A percentile compares a stretch with the other conserved stretches of the same genome.
These are phyloP conservation scores for Arthromyces matolae DNA, from an alignment of 768 basidiomycete species.

Conservation along the genomic window DNA sequence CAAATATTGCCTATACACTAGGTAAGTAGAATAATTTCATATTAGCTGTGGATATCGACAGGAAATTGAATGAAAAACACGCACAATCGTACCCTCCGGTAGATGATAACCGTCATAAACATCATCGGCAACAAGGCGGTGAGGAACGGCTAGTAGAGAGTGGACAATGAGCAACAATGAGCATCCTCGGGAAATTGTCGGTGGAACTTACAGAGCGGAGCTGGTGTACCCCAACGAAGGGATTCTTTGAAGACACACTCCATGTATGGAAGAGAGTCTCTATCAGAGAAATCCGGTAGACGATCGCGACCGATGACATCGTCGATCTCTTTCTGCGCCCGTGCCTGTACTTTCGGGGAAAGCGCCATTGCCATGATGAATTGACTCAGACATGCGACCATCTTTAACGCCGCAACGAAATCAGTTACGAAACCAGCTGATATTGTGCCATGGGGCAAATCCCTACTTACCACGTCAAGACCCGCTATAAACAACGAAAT, in stretches of 20 bases:
- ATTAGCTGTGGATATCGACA: not conserved
- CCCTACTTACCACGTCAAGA: slow-evolving; percentile 14
- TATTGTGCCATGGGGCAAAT: not conserved
- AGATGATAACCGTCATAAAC: slow-evolving; percentile 15
- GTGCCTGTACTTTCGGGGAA: slow-evolving; percentile 13
- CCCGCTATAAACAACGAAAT: slow-evolving; percentile 7
- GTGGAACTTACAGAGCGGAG: slow-evolving; percentile 16
- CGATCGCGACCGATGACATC: slow-evolving; percentile 15
- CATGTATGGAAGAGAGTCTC: slow-evolving; percentile 15
- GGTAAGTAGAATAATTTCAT: too few species aligned
- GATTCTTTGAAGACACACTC: slow-evolving; percentile 19
- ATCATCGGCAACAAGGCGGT: slow-evolving; percentile 16
- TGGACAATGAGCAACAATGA: not conserved
- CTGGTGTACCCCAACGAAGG: slow-evolving; percentile 16
- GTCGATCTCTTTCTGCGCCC: slow-evolving; percentile 18
- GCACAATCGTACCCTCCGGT: slow-evolving; percentile 15
- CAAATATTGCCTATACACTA: slow-evolving; percentile 18
- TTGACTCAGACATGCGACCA: slow-evolving; percentile 14
- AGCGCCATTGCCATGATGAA: slow-evolving; percentile 19
- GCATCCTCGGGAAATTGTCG: not conserved
- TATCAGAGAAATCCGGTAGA: slow-evolving; percentile 14
- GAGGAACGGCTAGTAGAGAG: slow-evolving; percentile 14
- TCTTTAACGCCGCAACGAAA: slow-evolving; percentile 5
- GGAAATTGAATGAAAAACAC: not conserved
- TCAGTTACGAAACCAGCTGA: not conserved